Conservation (phyloP, 2,329 filamentous ascomycete species). For the Pseudogymnoascus sp. region DNA sequence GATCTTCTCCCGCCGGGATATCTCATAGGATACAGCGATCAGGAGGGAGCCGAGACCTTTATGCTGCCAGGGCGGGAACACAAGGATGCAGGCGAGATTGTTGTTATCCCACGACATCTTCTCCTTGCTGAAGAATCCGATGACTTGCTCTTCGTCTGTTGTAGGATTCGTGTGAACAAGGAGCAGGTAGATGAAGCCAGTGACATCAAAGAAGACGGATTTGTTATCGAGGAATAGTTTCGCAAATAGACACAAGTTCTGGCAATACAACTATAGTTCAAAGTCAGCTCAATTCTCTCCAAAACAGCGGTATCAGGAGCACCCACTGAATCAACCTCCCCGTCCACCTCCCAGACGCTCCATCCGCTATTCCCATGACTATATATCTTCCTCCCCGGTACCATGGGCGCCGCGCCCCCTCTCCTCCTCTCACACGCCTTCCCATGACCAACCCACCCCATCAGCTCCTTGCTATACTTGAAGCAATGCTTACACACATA, state of each 20-base stretch:
- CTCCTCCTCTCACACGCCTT: slow-evolving; percentile 45
- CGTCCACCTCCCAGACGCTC: slow-evolving; percentile 88
- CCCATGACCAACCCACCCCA: slow-evolving; percentile 52
- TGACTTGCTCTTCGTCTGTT: slow-evolving; percentile 47
- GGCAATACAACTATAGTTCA: slow-evolving; percentile 64
- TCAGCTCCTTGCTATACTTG: slow-evolving; percentile 68
- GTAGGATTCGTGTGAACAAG: slow-evolving; percentile 58
- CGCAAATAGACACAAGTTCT: slow-evolving; percentile 91
- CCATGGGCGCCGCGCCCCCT: slow-evolving; percentile 25
- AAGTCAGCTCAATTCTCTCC: neutral
- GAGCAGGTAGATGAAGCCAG: slow-evolving; percentile 89
- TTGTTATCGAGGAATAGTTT: slow-evolving; percentile 98
- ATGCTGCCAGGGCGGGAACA: slow-evolving; percentile 93
- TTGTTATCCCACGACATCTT: slow-evolving; percentile 99
- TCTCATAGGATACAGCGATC: slow-evolving; percentile 90
- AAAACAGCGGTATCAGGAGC: slow-evolving; percentile 5
- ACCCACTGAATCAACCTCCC: slow-evolving; percentile 68
- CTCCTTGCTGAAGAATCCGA: slow-evolving; percentile 98
- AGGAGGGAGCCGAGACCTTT: slow-evolving; percentile 81
- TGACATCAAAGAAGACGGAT: slow-evolving; percentile 94
- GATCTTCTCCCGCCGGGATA: slow-evolving; percentile 73
- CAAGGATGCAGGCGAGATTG: slow-evolving; percentile 89
- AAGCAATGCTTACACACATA: slow-evolving; percentile 93
- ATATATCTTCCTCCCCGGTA: slow-evolving; percentile 71
- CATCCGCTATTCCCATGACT: slow-evolving; percentile 61